Evolutionary conservation across 352 stramenopile species (phyloP), one percentile per base, ranked within the genome.

Genomic region (Globisporangium heterothallicum): DNA sequence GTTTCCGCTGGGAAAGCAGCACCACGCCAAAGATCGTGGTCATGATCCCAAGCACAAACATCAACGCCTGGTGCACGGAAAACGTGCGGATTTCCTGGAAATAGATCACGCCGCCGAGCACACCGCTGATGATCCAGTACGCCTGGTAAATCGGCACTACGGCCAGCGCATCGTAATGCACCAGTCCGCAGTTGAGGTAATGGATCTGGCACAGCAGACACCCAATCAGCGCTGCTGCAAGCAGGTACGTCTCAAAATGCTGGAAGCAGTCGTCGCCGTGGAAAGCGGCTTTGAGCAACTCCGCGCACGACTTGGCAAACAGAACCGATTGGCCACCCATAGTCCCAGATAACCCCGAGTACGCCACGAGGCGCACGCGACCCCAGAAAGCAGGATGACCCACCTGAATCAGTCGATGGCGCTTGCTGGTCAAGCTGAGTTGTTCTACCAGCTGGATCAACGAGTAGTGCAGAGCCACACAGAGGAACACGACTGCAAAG

Each of bases 11-110:
- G 0, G 82, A 89, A 10, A 95, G 74, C 12, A 95, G 63, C 22
- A 86, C 74, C 24, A 95, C 78, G n/a, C 85, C 85, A 18, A 82
- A 78, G 56, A 95, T 91, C 14, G 84, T 94, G 6, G 80, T 74
- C 13, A 68, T 57, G 44, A 90, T 93, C 30, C 85, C 85, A 1
- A 94, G 26, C n/a, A 92, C 74, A 55, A 95, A 95, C 73, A 92
- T 88, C 36, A 69, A 64, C 8, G 76, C 76, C 42, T 95, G 83
- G 19, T 84, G 49, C 19, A 78, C 63, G 4, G 79, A 84, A 49
- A 95, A 89, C 4, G 70, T 69, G 26, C 77, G 76, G 49, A 90
- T 90, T 58, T 97, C 90, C 47, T 96, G 74, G 61, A 97, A 97
- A 66, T 96, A 97, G 25, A 97, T 83, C 25, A 88, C 74, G 1